Conservation (phyloP, 176 grass and related monocot species). For the Alloteropsis semialata region DNA sequence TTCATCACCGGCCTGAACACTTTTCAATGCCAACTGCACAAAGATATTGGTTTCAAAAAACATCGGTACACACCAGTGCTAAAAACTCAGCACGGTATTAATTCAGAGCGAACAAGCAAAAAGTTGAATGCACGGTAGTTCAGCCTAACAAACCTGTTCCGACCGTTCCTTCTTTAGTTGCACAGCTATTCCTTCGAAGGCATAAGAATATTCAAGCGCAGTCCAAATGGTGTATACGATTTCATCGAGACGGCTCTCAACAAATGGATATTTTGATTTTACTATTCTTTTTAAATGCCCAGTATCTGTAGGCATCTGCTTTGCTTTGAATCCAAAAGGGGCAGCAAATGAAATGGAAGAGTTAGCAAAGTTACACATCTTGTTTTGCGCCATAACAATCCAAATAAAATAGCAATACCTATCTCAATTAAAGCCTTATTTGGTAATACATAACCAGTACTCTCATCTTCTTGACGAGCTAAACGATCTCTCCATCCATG, state of each 20-base stretch:
- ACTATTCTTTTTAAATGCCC: conserved; percentile 63
- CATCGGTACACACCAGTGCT: neutral
- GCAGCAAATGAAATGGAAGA: neutral
- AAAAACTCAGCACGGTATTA: neutral
- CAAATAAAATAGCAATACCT: conserved; percentile 47
- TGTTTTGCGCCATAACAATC: neutral
- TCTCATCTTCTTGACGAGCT: conserved; percentile 84
- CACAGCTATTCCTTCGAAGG: conserved; percentile 58
- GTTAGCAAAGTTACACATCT: conserved; percentile 19
- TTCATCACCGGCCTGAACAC: conserved; percentile 20
- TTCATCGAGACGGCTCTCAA: conserved; percentile 52
- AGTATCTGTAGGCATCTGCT: conserved; percentile 74
- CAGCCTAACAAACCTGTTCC: conserved; percentile 31
- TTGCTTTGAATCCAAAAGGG: conserved; percentile 52
- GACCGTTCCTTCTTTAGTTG: conserved; percentile 64
- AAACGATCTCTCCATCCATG: conserved; percentile 82
- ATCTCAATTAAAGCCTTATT: conserved; percentile 93
- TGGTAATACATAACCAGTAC: conserved; percentile 93
- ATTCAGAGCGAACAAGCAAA: conserved; percentile 3
- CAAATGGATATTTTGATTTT: conserved; percentile 76
- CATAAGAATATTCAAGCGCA: conserved; percentile 51
- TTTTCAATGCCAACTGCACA: conserved; percentile 34
- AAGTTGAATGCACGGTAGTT: neutral
- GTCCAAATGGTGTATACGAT: conserved; percentile 51
- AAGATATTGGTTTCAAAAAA: conserved; percentile 15